Evolutionary conservation across 164 flowering plant species (phyloP).

Genomic region (Cinnamomum micranthum): DNA sequence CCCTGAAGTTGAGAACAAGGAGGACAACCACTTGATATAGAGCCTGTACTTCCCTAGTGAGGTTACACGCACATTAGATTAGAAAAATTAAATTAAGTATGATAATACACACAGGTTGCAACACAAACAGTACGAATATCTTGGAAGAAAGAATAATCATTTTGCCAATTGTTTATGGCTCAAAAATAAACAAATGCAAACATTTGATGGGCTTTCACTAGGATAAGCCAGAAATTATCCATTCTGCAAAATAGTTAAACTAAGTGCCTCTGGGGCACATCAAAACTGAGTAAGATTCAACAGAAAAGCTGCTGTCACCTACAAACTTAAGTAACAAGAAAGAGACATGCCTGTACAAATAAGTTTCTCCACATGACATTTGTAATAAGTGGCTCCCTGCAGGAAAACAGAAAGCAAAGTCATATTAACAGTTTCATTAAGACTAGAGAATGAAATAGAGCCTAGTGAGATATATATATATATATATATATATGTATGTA

Average conservation of each 20-base stretch:
- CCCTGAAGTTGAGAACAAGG: conserved; percentile 63
- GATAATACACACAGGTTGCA: no score
- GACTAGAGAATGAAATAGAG: no score
- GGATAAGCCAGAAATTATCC: neutral
- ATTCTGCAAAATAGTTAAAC: no score
- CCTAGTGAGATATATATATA: no score
- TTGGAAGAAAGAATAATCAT: no score
- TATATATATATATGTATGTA: no score
- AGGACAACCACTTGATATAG: conserved; percentile 77
- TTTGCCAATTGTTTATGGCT: neutral
- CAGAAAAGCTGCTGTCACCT: no score
- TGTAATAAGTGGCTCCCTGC: conserved; percentile 89
- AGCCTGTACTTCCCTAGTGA: conserved; percentile 45
- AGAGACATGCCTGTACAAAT: conserved; percentile 63
- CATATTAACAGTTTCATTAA: neutral
- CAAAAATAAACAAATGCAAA: neutral
- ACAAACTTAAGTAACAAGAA: neutral
- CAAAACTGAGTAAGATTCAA: no score
- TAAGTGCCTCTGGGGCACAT: no score
- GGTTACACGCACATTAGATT: neutral
- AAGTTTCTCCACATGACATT: conserved; percentile 97
- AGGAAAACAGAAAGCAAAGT: neutral
- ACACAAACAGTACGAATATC: no score
- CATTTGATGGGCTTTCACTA: neutral
- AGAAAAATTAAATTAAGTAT: no score